Base-by-base conservation (phyloP, 306 rosid species). In the Fragaria iinumae region DNA sequence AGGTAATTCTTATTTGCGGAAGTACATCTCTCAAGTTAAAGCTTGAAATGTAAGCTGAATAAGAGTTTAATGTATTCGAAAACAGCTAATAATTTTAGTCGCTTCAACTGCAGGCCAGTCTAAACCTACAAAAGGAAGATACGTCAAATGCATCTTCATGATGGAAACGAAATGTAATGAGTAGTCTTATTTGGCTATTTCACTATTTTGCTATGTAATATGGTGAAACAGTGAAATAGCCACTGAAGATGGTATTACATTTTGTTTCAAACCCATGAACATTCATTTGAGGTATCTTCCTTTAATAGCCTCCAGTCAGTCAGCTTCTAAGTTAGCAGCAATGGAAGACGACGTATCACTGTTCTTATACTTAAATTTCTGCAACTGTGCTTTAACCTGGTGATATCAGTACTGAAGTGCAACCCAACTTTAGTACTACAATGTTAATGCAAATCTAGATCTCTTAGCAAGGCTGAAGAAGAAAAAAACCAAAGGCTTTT, bases 21-120 rank as follows among this genome's bases (percentile, higher is more conserved):
- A 29, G 32, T 29, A 29, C 32, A 29, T 29, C 3, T 70, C 60
- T 48, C 18, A 70, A 41, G 32, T 70, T 14, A 70, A 47, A 48
- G 21, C 11, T 70, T 70, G 25, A 70, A 70, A 47, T 11, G 18
- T 48, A 17, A 48, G 60, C 8, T 25, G 73, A 52, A 48, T 70
- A 21, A 29, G 32, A 29, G 32, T 29, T 29, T 29, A 45, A 70
- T 70, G 43, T 39, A 70, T 52, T 52, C 0, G 1, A 71, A 8
- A 71, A 34, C 63, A 8, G 64, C 34, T 11, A n/a, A 52, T 20
- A 52, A 71, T 12, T 71, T 17, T 72, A 52, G 47, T 72, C 34
- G 64, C 65, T 72, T 72, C 65, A 72, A 32, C 76, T 52, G 64
- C 76, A 52, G 76, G 48, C 18, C 4, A 52, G 64, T 6, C 34